Base-by-base conservation (phyloP, 2,329 filamentous ascomycete species). In the Aphanoascus verrucosus region DNA sequence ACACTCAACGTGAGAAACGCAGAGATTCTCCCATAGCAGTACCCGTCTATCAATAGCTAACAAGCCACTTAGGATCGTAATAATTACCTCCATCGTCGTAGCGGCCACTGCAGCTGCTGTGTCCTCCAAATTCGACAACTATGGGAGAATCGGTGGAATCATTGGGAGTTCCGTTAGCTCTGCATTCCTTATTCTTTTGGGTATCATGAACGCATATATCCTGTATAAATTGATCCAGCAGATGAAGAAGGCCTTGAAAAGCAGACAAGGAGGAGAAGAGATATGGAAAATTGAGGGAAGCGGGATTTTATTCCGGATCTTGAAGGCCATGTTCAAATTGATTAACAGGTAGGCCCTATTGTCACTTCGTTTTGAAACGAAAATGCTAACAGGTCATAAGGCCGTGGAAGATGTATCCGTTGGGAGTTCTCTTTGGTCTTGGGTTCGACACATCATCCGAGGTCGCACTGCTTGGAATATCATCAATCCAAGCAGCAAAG, bases 371-470 rank as follows among this genome's bases (percentile, higher is more conserved):
- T 43, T 55, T n/a, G n/a, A 7, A 11, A 20, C 17, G 32, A 6
- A 20, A n/a, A 2, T 51, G 2, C 41, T 51, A 19, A 37, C 49
- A 5, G 41, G 23, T 7, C 40, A 8, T 6, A 44, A 73, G 71
- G 1, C 69, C 72, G 0, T 97, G 91, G 91, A 97, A 97, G 69
- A 95, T 95, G 89, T 93, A 94, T 60, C 89, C 88, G 0, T 73
- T 95, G 0, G 91, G 91, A 0, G 77, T 97, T 0, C 73, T 97
- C 3, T 97, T 91, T 63, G 93, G 91, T 0, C 75, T 97, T 0
- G 93, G 91, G 0, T 97, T 98, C 66, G 93, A 97, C 66, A 97
- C 93, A 0, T 94, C 86, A 40, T 94, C 88, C 6, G 91, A 98
- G 67, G 87, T 97, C 63, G 91, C 93, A 0, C 77, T 98, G 6